Conservation (phyloP, 1,139 yeast species). For the Pichia sorboxylosa region DNA sequence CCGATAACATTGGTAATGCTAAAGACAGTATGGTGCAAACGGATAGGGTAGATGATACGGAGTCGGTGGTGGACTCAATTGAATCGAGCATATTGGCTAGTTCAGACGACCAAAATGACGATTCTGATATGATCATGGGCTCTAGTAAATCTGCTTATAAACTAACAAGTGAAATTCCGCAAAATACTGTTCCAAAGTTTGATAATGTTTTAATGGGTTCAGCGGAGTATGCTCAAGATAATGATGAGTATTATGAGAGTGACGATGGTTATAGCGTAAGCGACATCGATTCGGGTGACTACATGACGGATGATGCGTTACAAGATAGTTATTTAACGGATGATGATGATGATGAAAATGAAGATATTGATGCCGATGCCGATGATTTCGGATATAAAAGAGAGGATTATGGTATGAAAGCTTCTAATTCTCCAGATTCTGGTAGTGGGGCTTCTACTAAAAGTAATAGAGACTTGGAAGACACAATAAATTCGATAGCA, state of each 20-base stretch:
- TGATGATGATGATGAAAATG: slow-evolving; percentile 1
- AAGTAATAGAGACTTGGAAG: background rate
- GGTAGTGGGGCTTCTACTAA: slow-evolving; percentile 15
- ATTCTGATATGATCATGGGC: slow-evolving; percentile 1
- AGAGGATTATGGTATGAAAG: background rate
- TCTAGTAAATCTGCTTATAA: no score
- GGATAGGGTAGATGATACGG: slow-evolving; percentile 3
- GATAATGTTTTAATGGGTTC: background rate
- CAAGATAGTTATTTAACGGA: background rate
- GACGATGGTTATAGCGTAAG: background rate
- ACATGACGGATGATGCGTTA: background rate
- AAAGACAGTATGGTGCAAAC: slow-evolving; percentile 1
- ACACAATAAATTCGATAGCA: slow-evolving; percentile 9
- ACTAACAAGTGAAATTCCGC: no score
- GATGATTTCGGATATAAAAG: slow-evolving; percentile 2
- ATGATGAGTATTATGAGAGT: no score
- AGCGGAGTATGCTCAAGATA: background rate
- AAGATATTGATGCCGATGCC: slow-evolving; percentile 4
- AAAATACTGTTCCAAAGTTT: background rate
- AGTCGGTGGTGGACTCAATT: slow-evolving; percentile 11
- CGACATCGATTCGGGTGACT: background rate
- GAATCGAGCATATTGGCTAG: slow-evolving; percentile 14
- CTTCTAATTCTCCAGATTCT: slow-evolving; percentile 14
- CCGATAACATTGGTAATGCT: background rate
- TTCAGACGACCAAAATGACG: slow-evolving; percentile 11